A percentile compares a stretch with the other conserved stretches of the same genome.
These are phyloP conservation scores for Incumbomyces lentus DNA, from an alignment of 2,329 filamentous ascomycete species.

Conservation along the genomic window DNA sequence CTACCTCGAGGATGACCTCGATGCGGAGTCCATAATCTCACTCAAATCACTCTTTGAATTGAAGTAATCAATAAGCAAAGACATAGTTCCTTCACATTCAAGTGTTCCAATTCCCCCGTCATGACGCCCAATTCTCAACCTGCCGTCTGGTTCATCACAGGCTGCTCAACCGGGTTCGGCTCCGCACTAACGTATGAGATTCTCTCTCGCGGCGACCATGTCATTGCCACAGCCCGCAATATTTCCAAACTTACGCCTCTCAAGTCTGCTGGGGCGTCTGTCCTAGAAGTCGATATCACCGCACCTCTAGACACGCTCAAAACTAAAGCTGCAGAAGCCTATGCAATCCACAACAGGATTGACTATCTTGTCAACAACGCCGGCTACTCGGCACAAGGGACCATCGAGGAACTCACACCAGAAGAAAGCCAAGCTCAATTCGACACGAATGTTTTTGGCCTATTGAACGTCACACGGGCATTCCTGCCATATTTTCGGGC, in stretches of 20 bases:
- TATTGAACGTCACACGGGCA: conserved; percentile 28
- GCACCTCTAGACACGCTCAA: conserved; percentile 15
- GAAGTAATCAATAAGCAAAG: too few relatives aligned
- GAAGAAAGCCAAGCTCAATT: conserved; percentile 25
- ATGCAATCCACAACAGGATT: conserved; percentile 25
- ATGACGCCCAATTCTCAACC: not conserved
- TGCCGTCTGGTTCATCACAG: conserved; percentile 28
- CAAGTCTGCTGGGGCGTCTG: conserved; percentile 5
- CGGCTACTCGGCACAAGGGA: conserved; percentile 22
- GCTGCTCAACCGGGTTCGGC: conserved; percentile 28
- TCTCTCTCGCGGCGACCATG: conserved; percentile 25
- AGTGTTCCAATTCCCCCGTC: not conserved
- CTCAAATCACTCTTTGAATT: too few relatives aligned
- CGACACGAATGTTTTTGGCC: conserved; percentile 30
- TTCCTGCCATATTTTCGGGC: conserved; percentile 28
- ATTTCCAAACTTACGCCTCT: conserved; percentile 21
- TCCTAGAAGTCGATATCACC: conserved; percentile 21
- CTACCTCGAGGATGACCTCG: too few relatives aligned
- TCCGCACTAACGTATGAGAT: conserved; percentile 21
- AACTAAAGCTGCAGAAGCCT: conserved; percentile 12
- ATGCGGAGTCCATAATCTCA: too few relatives aligned
- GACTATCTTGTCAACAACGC: conserved; percentile 29
- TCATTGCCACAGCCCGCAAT: conserved; percentile 29
- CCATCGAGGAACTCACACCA: conserved; percentile 23
- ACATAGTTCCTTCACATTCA: too few relatives aligned